Evolutionary conservation across 495 filamentous ascomycete species (phyloP).

Genomic region (Trichoderma gamsii): DNA sequence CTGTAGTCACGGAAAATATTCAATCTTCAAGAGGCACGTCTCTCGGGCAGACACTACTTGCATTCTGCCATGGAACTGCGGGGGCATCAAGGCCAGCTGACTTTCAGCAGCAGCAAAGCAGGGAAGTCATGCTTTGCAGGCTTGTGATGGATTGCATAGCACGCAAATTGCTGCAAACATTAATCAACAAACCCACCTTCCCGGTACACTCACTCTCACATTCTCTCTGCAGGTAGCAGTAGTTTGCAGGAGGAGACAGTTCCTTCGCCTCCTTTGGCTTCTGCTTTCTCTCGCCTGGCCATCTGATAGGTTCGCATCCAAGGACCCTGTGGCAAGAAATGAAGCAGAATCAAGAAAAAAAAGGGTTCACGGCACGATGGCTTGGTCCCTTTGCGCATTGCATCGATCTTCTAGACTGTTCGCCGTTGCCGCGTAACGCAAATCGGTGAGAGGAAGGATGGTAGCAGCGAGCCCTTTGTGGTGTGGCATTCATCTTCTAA

Average conservation of each 20-base stretch:
- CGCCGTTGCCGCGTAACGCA: background rate
- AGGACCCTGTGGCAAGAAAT: conserved; percentile 6
- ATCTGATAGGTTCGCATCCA: background rate
- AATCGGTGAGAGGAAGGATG: background rate
- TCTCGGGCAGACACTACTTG: background rate
- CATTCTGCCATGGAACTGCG: background rate
- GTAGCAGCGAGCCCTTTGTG: background rate
- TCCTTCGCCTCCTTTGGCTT: background rate
- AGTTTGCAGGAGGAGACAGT: background rate
- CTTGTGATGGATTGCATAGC: background rate
- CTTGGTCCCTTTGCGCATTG: background rate
- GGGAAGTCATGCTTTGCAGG: background rate
- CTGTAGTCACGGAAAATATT: background rate
- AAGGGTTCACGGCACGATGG: background rate
- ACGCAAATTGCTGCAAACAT: background rate
- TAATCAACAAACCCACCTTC: background rate
- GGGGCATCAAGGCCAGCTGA: conserved; percentile 2
- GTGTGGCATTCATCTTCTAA: conserved; percentile 6
- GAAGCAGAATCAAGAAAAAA: background rate
- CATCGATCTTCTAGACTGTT: background rate
- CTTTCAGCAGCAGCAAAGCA: background rate
- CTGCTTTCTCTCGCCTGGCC: background rate
- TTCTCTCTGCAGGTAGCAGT: background rate
- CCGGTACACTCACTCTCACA: background rate
- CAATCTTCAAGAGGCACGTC: background rate